Conservation (phyloP, 2,329 filamentous ascomycete genomes). For the Cyclaneusma minus region DNA sequence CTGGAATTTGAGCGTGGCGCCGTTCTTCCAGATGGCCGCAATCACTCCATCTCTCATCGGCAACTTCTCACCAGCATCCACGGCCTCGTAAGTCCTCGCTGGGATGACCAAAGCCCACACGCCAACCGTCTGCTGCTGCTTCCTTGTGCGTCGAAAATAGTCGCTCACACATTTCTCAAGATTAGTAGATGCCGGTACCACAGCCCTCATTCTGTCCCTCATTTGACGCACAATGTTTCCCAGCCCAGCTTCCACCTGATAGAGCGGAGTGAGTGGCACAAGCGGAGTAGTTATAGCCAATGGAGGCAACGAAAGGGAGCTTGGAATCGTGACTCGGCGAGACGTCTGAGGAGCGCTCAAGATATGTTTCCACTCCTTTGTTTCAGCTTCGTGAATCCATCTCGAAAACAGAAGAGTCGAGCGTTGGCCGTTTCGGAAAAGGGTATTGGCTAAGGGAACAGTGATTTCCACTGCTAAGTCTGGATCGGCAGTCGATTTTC, state of each 20-base stretch:
- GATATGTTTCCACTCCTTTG: not conserved
- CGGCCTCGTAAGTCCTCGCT: constrained; percentile 1
- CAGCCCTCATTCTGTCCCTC: constrained; percentile 23
- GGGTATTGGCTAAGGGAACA: constrained; percentile 60
- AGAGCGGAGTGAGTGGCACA: constrained; percentile 45
- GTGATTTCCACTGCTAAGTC: constrained; percentile 26
- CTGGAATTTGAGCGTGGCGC: not conserved
- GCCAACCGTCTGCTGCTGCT: constrained; percentile 29
- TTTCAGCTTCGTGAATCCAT: constrained; percentile 20
- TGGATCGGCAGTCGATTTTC: too few species aligned
- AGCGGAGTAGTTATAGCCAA: constrained; percentile 29
- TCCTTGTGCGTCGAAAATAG: constrained; percentile 4
- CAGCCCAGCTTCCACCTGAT: constrained; percentile 47
- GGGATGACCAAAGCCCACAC: constrained; percentile 64
- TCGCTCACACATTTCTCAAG: constrained; percentile 44
- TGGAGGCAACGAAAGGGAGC: constrained; percentile 3
- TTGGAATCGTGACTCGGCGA: too few species aligned
- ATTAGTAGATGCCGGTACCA: constrained; percentile 41
- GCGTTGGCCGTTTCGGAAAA: constrained; percentile 53
- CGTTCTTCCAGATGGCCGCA: constrained; percentile 1
- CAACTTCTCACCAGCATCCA: constrained; percentile 1
- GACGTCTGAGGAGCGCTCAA: too few species aligned
- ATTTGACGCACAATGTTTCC: constrained; percentile 66
- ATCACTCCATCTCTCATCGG: not conserved
- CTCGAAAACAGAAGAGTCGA: constrained; percentile 38